Conservation (phyloP, 495 filamentous ascomycete species). For the Daldinia caldariorum region DNA sequence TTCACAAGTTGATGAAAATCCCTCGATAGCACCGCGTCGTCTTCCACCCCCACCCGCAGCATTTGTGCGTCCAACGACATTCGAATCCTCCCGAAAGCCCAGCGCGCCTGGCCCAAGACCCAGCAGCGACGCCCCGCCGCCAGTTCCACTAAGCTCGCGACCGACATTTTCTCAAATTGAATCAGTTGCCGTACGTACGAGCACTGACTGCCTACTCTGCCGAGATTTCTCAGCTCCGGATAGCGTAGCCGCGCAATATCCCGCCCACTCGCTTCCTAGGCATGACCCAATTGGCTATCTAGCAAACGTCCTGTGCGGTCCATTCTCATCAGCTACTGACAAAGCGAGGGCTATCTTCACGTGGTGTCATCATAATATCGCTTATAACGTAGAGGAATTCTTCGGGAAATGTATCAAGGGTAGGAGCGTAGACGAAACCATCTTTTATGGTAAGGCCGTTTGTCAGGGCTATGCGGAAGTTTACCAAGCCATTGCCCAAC, state of each 20-base stretch:
- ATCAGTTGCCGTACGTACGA: slow-evolving; percentile 48
- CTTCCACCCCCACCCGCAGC: slow-evolving; percentile 53
- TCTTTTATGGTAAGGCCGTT: slow-evolving; percentile 81
- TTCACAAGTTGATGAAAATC: slow-evolving; percentile 30
- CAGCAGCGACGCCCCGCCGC: slow-evolving; percentile 52
- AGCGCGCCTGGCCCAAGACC: slow-evolving; percentile 16
- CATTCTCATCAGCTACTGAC: slow-evolving; percentile 83
- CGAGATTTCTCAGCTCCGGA: slow-evolving; percentile 89
- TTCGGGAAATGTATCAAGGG: slow-evolving; percentile 71
- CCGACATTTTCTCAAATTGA: slow-evolving; percentile 56
- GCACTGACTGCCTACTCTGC: slow-evolving; percentile 73
- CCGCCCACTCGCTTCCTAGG: slow-evolving; percentile 71
- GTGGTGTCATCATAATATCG: slow-evolving; percentile 94
- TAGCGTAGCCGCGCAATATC: slow-evolving; percentile 77
- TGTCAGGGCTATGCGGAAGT: slow-evolving; percentile 92
- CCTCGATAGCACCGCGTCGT: slow-evolving; percentile 48
- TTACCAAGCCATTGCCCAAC: slow-evolving; percentile 75
- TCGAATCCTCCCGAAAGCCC: slow-evolving; percentile 33
- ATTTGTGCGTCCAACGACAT: slow-evolving; percentile 40
- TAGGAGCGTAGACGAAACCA: slow-evolving; percentile 72
- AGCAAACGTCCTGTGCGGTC: slow-evolving; percentile 76
- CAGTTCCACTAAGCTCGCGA: slow-evolving; percentile 58
- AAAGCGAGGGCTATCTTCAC: slow-evolving; percentile 93
- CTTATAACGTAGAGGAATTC: slow-evolving; percentile 82
- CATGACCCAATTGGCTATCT: slow-evolving; percentile 72